Evolutionary conservation across 768 basidiomycete species (phyloP).

Genomic region (Podaxis sp.): DNA sequence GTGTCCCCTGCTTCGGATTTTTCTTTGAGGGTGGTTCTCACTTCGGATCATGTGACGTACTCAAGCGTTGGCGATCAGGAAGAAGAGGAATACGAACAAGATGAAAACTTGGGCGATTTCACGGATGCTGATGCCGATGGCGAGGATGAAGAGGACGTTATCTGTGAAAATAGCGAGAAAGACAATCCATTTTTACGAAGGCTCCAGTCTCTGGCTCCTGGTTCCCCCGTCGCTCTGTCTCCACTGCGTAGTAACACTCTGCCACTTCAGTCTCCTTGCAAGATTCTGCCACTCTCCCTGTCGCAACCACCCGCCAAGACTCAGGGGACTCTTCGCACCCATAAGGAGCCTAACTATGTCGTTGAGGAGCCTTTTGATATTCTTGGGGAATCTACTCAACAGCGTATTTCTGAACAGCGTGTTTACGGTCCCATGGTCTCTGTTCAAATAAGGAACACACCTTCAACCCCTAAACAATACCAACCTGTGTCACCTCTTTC

Average conservation of each 20-base stretch:
- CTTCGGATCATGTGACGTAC: not conserved
- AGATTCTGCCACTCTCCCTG: not conserved
- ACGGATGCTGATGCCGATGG: slow-evolving; percentile 7
- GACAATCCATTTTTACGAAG: slow-evolving; percentile 7
- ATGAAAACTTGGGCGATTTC: not conserved
- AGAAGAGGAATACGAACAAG: not conserved
- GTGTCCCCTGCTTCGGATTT: not conserved
- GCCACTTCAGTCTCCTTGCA: slow-evolving; percentile 20
- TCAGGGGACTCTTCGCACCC: not conserved
- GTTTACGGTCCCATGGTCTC: not conserved
- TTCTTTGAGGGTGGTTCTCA: not conserved
- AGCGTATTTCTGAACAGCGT: not conserved
- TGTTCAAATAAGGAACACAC: not conserved
- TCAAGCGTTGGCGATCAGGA: not conserved
- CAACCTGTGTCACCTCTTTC: slow-evolving; percentile 1
- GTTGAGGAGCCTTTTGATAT: not conserved
- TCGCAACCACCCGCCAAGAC: not conserved
- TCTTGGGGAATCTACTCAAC: not conserved
- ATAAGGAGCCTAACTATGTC: not conserved
- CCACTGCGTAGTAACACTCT: not conserved
- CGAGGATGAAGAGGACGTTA: not conserved
- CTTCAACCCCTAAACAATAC: not conserved
- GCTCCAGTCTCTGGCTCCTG: slow-evolving; percentile 1
- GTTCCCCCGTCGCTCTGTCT: not conserved
- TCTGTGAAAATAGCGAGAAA: not conserved